Evolutionary conservation across 805 yeast species (phyloP).

Genomic region (Pichia manshurica): DNA sequence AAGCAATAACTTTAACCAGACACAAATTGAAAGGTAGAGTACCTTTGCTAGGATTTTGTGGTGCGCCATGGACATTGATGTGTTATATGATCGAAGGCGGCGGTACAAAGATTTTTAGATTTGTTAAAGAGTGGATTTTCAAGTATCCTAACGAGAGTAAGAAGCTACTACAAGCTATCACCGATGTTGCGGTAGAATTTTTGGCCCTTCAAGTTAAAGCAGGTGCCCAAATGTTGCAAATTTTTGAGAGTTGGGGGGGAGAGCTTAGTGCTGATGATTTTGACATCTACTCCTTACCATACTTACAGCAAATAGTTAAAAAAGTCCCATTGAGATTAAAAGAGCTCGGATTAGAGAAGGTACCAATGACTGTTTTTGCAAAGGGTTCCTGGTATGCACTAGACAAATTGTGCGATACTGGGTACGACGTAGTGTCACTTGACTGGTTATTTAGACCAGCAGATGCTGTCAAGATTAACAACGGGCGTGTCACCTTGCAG

Average conservation of each 20-base stretch:
- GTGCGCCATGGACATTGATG: slow-evolving; percentile 96
- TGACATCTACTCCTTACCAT: slow-evolving; percentile 83
- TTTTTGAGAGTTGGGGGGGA: slow-evolving; percentile 97
- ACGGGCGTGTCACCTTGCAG: slow-evolving; percentile 78
- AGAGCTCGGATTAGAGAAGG: slow-evolving; percentile 68
- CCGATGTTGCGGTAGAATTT: slow-evolving; percentile 88
- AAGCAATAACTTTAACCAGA: slow-evolving; percentile 89
- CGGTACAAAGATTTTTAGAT: slow-evolving; percentile 86
- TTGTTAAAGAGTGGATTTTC: slow-evolving; percentile 89
- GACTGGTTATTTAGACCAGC: slow-evolving; percentile 89
- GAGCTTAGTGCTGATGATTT: slow-evolving; percentile 90
- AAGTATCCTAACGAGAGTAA: slow-evolving; percentile 69
- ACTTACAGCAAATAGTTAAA: slow-evolving; percentile 66
- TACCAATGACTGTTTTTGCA: slow-evolving; percentile 88
- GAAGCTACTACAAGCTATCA: slow-evolving; percentile 62
- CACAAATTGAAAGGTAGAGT: slow-evolving; percentile 81
- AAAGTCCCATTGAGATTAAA: slow-evolving; percentile 62
- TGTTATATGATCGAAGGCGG: slow-evolving; percentile 98
- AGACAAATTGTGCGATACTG: slow-evolving; percentile 72
- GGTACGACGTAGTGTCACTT: slow-evolving; percentile 82
- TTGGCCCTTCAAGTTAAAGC: slow-evolving; percentile 92
- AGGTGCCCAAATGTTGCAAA: slow-evolving; percentile 97
- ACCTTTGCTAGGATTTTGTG: slow-evolving; percentile 91
- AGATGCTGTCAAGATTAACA: slow-evolving; percentile 70
- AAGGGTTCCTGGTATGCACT: slow-evolving; percentile 98